Evolutionary conservation across 208 protist species (phyloP), one percentile per base, ranked within the genome.

Genomic region (Crithidia bombi): DNA sequence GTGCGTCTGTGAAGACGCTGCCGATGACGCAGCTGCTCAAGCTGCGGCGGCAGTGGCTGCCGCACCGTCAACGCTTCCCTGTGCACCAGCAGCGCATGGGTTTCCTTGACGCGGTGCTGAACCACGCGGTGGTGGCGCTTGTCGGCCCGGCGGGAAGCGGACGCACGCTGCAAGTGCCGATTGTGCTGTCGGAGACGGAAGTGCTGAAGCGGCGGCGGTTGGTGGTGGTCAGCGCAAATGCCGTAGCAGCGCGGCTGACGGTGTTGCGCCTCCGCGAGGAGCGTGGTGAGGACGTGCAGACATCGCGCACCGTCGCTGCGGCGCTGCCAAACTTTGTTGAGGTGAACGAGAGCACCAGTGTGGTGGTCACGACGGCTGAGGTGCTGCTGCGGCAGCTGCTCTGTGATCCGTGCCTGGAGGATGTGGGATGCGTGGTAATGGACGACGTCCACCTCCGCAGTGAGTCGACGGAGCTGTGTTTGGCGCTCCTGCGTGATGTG

Each of bases 111-210:
- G 87, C 88, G 7, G 69, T 95, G 33, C 64, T 88, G 11, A 85
- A 75, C 52, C 73, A 83, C 61, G 66, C 68, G 5, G 81, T 94
- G 1, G 78, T 95, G 7, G 79, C 81, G 1, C 65, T 97, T 17
- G 77, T 94, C 10, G 92, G 85, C 1, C 65, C 58, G 5, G 61
- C 64, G 5, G 88, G 85, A 4, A 87, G 75, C 30, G 92, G 92
- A 12, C 65, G 81, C 14, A 95, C 92, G 1, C 66, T 93, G 54
- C 92, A 97, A 65, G 62, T 92, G 17, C 90, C 92, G 0, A 79
- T 86, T 43, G 78, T 95, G 11, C 79, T 97, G 17, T 79, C 85
- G n/a, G 92, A 95, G 43, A 93, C 86, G n/a, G 92, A 94, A 32
- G 80, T 82, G 44, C 80, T 92, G 58, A 97, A 95, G 74, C 78